phyloP scores from a whole-genome alignment of 805 yeast species.

The Grigorovia jiainica region DNA sequence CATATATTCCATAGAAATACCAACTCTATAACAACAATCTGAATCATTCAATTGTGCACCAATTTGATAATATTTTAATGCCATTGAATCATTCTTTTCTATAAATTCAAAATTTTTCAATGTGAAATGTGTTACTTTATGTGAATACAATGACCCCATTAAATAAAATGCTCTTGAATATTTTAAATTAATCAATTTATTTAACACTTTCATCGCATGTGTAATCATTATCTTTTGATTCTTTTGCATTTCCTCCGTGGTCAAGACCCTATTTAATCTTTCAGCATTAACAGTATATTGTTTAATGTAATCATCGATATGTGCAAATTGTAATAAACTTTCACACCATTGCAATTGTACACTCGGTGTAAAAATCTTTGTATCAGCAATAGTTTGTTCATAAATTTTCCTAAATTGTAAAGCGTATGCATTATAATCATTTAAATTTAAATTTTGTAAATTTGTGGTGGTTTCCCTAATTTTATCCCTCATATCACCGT shows the following conservation, averaged over 20 bases:
- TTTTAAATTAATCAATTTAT: constrained; percentile 42
- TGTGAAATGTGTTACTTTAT: constrained; percentile 27
- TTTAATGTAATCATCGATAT: constrained; percentile 33
- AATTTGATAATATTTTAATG: constrained; percentile 48
- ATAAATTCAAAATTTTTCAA: constrained; percentile 17
- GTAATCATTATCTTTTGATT: constrained; percentile 47
- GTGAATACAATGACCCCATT: constrained; percentile 54
- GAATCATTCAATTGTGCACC: constrained; percentile 52
- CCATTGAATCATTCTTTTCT: constrained; percentile 48
- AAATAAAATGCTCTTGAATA: constrained; percentile 47
- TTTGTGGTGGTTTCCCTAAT: background rate
- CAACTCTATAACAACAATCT: constrained; percentile 58
- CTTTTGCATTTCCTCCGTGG: constrained; percentile 36
- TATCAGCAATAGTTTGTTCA: constrained; percentile 18
- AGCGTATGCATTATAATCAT: background rate
- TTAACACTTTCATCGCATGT: constrained; percentile 51
- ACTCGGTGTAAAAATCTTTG: constrained; percentile 34
- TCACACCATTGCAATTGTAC: constrained; percentile 61
- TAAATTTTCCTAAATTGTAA: constrained; percentile 17
- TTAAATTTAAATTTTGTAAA: background rate
- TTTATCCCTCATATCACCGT: background rate
- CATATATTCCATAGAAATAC: constrained; percentile 51
- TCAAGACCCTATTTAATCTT: constrained; percentile 31
- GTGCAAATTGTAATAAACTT: constrained; percentile 39
- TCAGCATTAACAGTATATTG: constrained; percentile 41